phyloP scores from a whole-genome alignment of 768 basidiomycete species.

The Termitomyces sp. region DNA sequence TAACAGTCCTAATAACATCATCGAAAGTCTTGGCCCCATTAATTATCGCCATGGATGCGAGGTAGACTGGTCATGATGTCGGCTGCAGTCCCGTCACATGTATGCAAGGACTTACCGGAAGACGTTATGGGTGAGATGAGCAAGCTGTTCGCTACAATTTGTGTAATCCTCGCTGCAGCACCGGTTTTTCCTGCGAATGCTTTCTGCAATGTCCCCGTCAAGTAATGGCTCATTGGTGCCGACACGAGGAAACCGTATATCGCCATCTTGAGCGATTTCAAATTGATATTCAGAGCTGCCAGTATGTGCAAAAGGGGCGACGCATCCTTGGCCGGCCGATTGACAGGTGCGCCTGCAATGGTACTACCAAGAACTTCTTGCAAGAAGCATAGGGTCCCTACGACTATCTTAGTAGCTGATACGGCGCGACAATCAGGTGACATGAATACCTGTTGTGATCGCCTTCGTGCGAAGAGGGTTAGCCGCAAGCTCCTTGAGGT shows the following conservation, averaged over 20 bases:
- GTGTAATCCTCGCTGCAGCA: conserved; percentile 55
- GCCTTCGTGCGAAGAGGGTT: conserved; percentile 81
- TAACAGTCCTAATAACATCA: conserved; percentile 62
- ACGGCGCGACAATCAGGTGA: not conserved
- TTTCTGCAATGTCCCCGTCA: conserved; percentile 68
- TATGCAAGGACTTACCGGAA: conserved; percentile 36
- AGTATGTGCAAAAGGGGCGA: conserved; percentile 46
- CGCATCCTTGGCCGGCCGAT: conserved; percentile 45
- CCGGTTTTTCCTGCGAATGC: conserved; percentile 72
- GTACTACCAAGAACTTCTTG: conserved; percentile 81
- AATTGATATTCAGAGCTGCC: conserved; percentile 52
- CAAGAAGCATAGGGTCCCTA: conserved; percentile 54
- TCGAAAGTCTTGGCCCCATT: conserved; percentile 67
- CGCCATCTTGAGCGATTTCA: conserved; percentile 78
- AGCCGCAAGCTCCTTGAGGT: conserved; percentile 59
- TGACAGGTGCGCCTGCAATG: conserved; percentile 54
- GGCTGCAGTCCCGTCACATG: not conserved
- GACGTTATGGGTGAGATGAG: conserved; percentile 74
- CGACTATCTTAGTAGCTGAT: not conserved
- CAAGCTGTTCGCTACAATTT: conserved; percentile 73
- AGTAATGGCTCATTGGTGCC: conserved; percentile 73
- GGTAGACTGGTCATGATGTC: conserved; percentile 42
- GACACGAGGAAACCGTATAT: conserved; percentile 80
- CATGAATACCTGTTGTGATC: conserved; percentile 55
- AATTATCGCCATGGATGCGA: conserved; percentile 80